A percentile compares a stretch with the other conserved stretches of the same genome.
phyloP scores from a whole-genome alignment of 306 rosid species.

The Nissolia schottii region DNA sequence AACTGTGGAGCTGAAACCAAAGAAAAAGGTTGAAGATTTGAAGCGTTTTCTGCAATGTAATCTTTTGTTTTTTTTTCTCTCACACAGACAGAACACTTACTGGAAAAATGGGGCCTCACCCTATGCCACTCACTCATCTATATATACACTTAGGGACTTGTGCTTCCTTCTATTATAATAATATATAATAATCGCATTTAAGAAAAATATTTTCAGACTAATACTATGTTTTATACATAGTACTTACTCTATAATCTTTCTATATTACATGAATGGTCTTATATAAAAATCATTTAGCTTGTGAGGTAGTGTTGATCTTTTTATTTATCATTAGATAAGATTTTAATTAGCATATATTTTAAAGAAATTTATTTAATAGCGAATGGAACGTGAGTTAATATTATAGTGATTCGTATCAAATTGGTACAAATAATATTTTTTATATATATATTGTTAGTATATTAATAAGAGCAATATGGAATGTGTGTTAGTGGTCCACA shows the following conservation, averaged over 20 bases:
- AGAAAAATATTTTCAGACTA: neutral
- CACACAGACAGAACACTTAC: neutral
- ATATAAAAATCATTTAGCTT: no score
- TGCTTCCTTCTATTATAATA: neutral
- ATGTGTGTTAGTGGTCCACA: neutral
- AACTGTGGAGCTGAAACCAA: conserved; percentile 44
- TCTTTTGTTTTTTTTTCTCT: conserved; percentile 1
- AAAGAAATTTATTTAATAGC: no score
- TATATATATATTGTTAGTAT: neutral
- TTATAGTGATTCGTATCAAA: no score
- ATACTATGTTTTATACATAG: neutral
- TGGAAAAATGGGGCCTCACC: neutral
- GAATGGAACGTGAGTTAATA: no score
- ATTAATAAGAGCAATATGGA: neutral
- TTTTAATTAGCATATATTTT: no score
- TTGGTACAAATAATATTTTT: no score
- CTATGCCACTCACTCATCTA: neutral
- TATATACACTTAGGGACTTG: neutral
- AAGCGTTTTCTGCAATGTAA: neutral
- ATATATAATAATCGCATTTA: neutral
- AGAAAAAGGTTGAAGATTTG: neutral
- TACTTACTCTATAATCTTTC: neutral
- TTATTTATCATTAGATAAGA: no score
- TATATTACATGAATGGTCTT: no score
- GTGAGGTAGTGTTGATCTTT: no score